Evolutionary conservation across 768 basidiomycete species (phyloP), one percentile per base, ranked within the genome.

Genomic region (Boletus edulis): DNA sequence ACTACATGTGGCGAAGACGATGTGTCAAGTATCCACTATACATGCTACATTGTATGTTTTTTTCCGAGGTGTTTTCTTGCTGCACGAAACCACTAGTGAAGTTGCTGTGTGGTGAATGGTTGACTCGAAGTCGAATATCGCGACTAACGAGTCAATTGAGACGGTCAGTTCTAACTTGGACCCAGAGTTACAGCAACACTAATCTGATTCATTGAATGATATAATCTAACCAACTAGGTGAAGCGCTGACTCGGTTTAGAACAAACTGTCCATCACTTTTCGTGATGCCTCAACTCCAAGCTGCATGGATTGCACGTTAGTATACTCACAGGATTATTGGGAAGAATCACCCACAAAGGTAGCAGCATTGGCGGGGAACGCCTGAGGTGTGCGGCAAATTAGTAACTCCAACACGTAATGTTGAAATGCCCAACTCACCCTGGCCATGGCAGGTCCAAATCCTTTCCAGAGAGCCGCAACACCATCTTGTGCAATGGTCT

Each of bases 341-440:
- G 52, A 52, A 44, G 61, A 41, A 51, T 29, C 22, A 81, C 89
- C 75, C 65, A 94, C 89, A 74, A 94, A 93, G 49, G 89, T 88
- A 41, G 95, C 94, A 57, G 95, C 95, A 71, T 98, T 98, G 27
- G 95, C 95, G 13, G 95, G 95, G 84, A 97, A 96, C 40, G 95
- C 95, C 84, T 94, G 59, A 14, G 44, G 27, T n/a, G 27, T 54
- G 24, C n/a, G 38, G 12, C 4, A 40, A 12, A 7, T 64, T 14
- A 59, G 42, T 43, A 20, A 40, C 47, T 46, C 45, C 5, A n/a
- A 22, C n/a, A 34, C 52, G 29, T 1, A 38, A 40, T 35, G 18
- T 35, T 32, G 29, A 29, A 45, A 12, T 49, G 39, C 34, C 49
- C 20, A 29, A 74, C 87, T 51, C 69, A 91, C 91, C 66, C 92